Percentiles rank a stretch among this genome's conserved stretches.
These are phyloP conservation scores for Scheffersomyces stambukii DNA, from an alignment of 1,139 yeast genomes.

Conservation along the genomic window DNA sequence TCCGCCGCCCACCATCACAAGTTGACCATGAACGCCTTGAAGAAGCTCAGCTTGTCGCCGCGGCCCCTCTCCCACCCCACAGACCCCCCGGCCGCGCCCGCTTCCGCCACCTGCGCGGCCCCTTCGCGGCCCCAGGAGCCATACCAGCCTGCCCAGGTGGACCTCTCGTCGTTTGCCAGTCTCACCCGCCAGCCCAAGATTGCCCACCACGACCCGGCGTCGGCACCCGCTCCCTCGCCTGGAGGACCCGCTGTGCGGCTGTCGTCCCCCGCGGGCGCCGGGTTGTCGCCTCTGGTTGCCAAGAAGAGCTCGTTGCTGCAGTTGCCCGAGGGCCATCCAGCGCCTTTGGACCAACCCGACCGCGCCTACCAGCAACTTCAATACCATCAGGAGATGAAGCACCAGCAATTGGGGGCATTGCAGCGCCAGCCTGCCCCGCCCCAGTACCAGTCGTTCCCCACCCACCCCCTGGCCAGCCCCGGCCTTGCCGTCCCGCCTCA, in stretches of 20 bases:
- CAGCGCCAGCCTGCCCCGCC: conserved; percentile 7
- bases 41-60: conserved; percentile 43
- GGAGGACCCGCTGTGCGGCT: neutral
- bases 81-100: conserved; percentile 11
- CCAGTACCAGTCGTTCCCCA: neutral
- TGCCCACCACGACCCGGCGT: conserved; percentile 5
- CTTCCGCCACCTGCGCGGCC: conserved; percentile 1
- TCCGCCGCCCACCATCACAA: conserved; percentile 39
- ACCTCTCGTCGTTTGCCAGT: conserved; percentile 45
- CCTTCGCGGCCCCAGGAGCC: conserved; percentile 24
- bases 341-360: neutral
- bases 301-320: conserved; percentile 8
- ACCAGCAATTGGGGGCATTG: conserved; percentile 8
- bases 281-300: conserved; percentile 2
- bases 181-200: conserved; percentile 42
- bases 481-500: conserved; percentile 4
- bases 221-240: conserved; percentile 3
- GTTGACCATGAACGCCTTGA: conserved; percentile 42
- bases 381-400: conserved; percentile 10
- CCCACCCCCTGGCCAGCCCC: too few species aligned
- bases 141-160: conserved; percentile 54
- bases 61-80: conserved; percentile 27
- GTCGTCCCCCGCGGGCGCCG: conserved; percentile 1
- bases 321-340: conserved; percentile 10
- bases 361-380: conserved; percentile 6